Evolutionary conservation across 164 flowering plant species (phyloP).

Genomic region (Vitis vinifera): ASM3070453v1 NC_081822.1:14039001-14039500

Average conservation of each 20-base stretch:
- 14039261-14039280: slow-evolving; percentile 19
- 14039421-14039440: too few species aligned
- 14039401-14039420: too few species aligned
- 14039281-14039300: slow-evolving; percentile 18
- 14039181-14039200: slow-evolving; percentile 18
- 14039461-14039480: too few species aligned
- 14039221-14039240: slow-evolving; percentile 20
- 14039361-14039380: slow-evolving; percentile 14
- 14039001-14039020: slow-evolving; percentile 21
- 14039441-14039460: too few species aligned
- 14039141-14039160: slow-evolving; percentile 9
- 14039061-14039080: slow-evolving; percentile 21
- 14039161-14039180: slow-evolving; percentile 8
- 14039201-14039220: slow-evolving; percentile 15
- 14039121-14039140: slow-evolving; percentile 7
- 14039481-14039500: too few species aligned
- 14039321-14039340: slow-evolving; percentile 12
- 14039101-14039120: slow-evolving; percentile 16
- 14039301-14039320: slow-evolving; percentile 11
- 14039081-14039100: slow-evolving; percentile 19
- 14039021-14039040: slow-evolving; percentile 13
- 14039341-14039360: slow-evolving; percentile 9
- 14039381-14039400: neutral
- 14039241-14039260: slow-evolving; percentile 12
- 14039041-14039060: slow-evolving; percentile 18